These are phyloP conservation scores for Eimeria falciformis DNA, from an alignment of 169 alveolate genomes.

Conservation along the genomic window DNA sequence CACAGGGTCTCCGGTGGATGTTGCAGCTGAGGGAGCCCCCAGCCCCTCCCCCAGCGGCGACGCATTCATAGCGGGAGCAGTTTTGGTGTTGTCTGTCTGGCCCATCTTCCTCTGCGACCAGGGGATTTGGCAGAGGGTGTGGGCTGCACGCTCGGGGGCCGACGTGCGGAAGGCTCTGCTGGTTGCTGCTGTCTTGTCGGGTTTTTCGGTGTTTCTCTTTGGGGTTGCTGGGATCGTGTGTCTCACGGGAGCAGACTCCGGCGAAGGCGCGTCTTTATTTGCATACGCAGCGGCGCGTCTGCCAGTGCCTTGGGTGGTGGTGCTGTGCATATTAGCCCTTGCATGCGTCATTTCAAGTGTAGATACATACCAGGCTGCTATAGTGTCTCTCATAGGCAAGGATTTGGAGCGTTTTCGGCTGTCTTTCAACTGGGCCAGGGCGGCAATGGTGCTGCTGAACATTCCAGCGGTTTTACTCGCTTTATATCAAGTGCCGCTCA, in stretches of 20 bases:
- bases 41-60: neutral
- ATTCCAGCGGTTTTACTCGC: conserved; percentile 73
- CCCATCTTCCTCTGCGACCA: conserved; percentile 69
- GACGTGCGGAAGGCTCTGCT: conserved; percentile 62
- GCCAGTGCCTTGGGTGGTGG: conserved; percentile 43
- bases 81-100: conserved; percentile 58
- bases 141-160: conserved; percentile 15
- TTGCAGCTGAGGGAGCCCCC: neutral
- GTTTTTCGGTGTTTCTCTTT: conserved; percentile 51
- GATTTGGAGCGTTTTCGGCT: neutral
- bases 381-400: conserved; percentile 65
- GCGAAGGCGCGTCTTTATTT: conserved; percentile 12
- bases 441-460: conserved; percentile 48
- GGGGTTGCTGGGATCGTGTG: conserved; percentile 68
- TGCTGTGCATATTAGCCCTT: conserved; percentile 70
- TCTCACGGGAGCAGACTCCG: neutral
- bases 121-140: conserved; percentile 79
- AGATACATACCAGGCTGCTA: conserved; percentile 76
- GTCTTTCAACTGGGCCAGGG: conserved; percentile 77
- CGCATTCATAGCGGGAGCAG: conserved; percentile 62
- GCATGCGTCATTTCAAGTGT: conserved; percentile 76
- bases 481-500: conserved; percentile 7
- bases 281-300: conserved; percentile 37
- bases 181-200: conserved; percentile 23
- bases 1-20: neutral